phyloP scores from a whole-genome alignment of 2,329 filamentous ascomycete species.

The Epichloe sp. region DNA sequence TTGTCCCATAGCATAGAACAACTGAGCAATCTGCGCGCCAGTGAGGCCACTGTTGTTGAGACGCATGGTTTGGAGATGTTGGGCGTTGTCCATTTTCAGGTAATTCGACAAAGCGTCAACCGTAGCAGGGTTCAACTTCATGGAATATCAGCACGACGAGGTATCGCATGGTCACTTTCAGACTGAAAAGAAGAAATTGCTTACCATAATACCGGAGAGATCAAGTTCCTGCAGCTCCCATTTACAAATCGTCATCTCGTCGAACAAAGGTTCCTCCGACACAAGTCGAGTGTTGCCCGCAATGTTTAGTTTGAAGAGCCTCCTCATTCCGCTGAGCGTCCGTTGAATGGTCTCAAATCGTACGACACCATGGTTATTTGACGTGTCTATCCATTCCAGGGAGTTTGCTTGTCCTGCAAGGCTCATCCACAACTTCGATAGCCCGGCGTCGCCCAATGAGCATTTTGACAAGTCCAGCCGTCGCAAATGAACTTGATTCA shows the following conservation, averaged over 20 bases:
- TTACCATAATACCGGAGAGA: constrained; percentile 39
- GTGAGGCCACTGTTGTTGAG: constrained; percentile 41
- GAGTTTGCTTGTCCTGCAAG: constrained; percentile 31
- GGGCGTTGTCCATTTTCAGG: constrained; percentile 26
- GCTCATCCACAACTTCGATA: constrained; percentile 34
- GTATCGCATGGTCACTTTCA: constrained; percentile 3
- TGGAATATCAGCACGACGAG: not conserved
- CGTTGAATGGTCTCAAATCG: constrained; percentile 32
- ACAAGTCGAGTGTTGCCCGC: constrained; percentile 36
- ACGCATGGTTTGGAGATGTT: constrained; percentile 28
- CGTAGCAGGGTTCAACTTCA: constrained; percentile 36
- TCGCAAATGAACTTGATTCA: constrained; percentile 27
- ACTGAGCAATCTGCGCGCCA: constrained; percentile 33
- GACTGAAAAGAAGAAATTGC: not conserved
- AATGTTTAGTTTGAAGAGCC: constrained; percentile 36
- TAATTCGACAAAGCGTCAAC: constrained; percentile 33
- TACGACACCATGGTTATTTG: constrained; percentile 38
- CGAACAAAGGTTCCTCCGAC: constrained; percentile 31
- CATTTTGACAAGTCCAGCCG: constrained; percentile 39
- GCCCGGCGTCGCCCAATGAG: constrained; percentile 33
- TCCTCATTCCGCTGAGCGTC: constrained; percentile 29
- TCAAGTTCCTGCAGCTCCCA: constrained; percentile 41
- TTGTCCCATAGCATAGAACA: constrained; percentile 38
- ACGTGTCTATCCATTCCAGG: constrained; percentile 37
- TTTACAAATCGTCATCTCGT: constrained; percentile 27